phyloP scores from a whole-genome alignment of 2,329 filamentous ascomycete genomes.

The Tympanopsis confertula region DNA sequence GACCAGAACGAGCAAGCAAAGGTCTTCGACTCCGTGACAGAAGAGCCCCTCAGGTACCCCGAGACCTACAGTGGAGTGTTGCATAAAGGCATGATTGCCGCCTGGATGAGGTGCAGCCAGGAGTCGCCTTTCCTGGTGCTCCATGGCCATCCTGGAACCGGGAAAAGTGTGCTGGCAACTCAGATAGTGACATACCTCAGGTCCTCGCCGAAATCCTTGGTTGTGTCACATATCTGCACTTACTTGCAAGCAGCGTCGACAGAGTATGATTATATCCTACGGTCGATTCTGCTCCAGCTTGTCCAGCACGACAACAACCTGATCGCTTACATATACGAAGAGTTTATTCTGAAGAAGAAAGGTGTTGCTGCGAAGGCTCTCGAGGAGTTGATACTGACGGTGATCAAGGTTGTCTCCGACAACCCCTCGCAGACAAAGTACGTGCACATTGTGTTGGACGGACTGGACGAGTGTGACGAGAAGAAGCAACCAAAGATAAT shows the following conservation, averaged over 20 bases:
- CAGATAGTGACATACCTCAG: constrained; percentile 16
- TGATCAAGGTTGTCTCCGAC: constrained; percentile 6
- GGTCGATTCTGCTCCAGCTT: constrained; percentile 17
- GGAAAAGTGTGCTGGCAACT: constrained; percentile 20
- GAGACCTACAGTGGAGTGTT: constrained; percentile 22
- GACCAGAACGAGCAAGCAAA: constrained; percentile 17
- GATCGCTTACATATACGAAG: constrained; percentile 11
- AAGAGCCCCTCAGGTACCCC: constrained; percentile 11
- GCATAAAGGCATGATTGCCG: constrained; percentile 11
- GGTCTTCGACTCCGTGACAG: constrained; percentile 13
- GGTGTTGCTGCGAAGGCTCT: constrained; percentile 6
- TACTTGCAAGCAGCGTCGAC: constrained; percentile 16
- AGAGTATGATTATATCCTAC: constrained; percentile 17
- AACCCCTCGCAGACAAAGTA: constrained; percentile 4
- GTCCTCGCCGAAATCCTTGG: constrained; percentile 3
- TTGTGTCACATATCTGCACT: constrained; percentile 21
- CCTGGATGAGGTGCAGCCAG: constrained; percentile 11
- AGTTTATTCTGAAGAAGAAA: constrained; percentile 11
- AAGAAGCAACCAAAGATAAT: constrained; percentile 6
- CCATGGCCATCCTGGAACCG: constrained; percentile 19
- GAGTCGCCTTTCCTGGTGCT: constrained; percentile 15
- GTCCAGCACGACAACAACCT: constrained; percentile 11
- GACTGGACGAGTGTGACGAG: constrained; percentile 11
- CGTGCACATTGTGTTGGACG: constrained; percentile 15
- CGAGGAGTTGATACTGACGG: constrained; percentile 9